A percentile compares a stretch with the other conserved stretches of the same genome.
phyloP scores from a whole-genome alignment of 2,329 filamentous ascomycete species.

The Epichloe sylvatica region DNA sequence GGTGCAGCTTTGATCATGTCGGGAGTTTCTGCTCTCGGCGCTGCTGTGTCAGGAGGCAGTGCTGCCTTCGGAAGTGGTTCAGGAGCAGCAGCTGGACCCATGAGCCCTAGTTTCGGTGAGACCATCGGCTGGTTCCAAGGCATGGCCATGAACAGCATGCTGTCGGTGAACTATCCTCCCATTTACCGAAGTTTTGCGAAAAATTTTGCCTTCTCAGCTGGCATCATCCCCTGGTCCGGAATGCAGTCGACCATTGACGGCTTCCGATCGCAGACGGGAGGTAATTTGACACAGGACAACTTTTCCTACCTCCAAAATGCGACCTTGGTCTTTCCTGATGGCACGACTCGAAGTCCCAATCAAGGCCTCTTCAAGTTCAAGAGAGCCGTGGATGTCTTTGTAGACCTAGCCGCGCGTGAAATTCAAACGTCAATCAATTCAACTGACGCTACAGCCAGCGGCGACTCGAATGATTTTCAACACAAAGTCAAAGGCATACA shows the following conservation, averaged over 20 bases:
- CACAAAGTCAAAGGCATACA: slow-evolving; percentile 59
- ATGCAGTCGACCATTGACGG: slow-evolving; percentile 73
- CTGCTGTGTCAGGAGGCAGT: slow-evolving; percentile 36
- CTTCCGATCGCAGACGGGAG: slow-evolving; percentile 69
- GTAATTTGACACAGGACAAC: slow-evolving; percentile 71
- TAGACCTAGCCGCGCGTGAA: slow-evolving; percentile 39
- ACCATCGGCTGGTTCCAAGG: slow-evolving; percentile 84
- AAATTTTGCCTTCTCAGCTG: slow-evolving; percentile 88
- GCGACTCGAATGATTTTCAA: slow-evolving; percentile 22
- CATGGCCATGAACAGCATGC: slow-evolving; percentile 91
- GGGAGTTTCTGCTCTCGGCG: slow-evolving; percentile 54
- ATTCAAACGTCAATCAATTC: slow-evolving; percentile 32
- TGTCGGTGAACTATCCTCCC: slow-evolving; percentile 74
- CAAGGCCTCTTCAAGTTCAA: slow-evolving; percentile 33
- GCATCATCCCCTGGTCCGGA: slow-evolving; percentile 66
- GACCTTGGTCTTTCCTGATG: slow-evolving; percentile 57
- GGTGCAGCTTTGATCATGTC: slow-evolving; percentile 67
- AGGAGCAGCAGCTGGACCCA: slow-evolving; percentile 43
- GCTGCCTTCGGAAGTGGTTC: slow-evolving; percentile 30
- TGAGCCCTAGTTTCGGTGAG: slow-evolving; percentile 75
- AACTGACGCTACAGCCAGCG: slow-evolving; percentile 15
- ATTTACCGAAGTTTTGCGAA: slow-evolving; percentile 82
- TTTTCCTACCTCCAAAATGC: slow-evolving; percentile 61
- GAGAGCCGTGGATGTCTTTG: slow-evolving; percentile 35
- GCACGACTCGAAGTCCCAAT: slow-evolving; percentile 32